Conservation (phyloP, 108 stramenopile genomes). For the Schizochytrium sp. region DNA sequence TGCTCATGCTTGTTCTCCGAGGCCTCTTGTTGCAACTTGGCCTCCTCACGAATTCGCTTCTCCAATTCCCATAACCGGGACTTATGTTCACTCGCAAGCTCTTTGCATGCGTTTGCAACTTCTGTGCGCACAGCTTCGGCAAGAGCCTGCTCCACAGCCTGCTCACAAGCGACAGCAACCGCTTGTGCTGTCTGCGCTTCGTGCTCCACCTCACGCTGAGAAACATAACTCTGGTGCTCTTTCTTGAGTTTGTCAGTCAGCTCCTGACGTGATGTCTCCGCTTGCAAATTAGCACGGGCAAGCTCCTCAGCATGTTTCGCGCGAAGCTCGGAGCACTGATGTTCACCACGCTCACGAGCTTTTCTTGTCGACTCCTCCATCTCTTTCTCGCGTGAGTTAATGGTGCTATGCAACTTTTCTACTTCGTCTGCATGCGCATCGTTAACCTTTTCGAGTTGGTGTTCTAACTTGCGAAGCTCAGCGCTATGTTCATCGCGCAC, state of each 20-base stretch:
- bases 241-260: neutral
- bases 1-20: neutral
- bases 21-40: neutral
- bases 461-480: neutral
- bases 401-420: neutral
- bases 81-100: slow-evolving; percentile 22
- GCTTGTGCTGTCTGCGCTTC: neutral
- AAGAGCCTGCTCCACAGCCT: slow-evolving; percentile 38
- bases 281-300: too few species aligned
- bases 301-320: neutral
- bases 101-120: slow-evolving; percentile 14
- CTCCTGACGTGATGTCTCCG: neutral
- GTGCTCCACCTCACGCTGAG: slow-evolving; percentile 1
- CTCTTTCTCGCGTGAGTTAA: neutral
- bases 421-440: neutral
- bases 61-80: neutral
- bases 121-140: slow-evolving; percentile 30
- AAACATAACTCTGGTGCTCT: neutral
- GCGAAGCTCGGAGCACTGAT: neutral
- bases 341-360: neutral
- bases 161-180: slow-evolving; percentile 20
- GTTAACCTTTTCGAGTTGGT: neutral
- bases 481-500: neutral
- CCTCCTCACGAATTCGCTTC: slow-evolving; percentile 50
- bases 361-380: slow-evolving; percentile 10